These are phyloP conservation scores for Microsporum ferrugineum DNA, from an alignment of 2,329 filamentous ascomycete species.

Conservation along the genomic window DNA sequence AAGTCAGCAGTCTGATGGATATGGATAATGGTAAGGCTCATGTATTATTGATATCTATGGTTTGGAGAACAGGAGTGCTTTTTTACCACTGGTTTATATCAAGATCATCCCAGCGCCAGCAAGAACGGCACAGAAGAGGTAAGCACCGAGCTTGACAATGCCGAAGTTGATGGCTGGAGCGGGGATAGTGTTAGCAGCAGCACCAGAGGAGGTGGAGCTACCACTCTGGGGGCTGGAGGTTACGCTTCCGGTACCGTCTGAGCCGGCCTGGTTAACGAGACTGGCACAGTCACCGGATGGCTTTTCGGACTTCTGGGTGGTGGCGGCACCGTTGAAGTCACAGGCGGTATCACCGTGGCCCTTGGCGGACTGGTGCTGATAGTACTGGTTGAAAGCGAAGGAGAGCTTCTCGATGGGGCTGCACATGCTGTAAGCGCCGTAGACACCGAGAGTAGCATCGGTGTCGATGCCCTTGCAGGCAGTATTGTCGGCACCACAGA, in stretches of 20 bases:
- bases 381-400: constrained; percentile 37
- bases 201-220: constrained; percentile 20
- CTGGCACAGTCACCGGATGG: constrained; percentile 28
- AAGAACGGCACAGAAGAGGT: constrained; percentile 33
- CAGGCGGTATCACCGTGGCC: constrained; percentile 29
- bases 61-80: neutral
- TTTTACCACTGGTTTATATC: constrained; percentile 26
- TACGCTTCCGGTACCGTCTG: constrained; percentile 30
- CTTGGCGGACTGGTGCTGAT: constrained; percentile 27
- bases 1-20: neutral
- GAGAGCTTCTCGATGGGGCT: constrained; percentile 32
- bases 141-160: constrained; percentile 32
- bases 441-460: constrained; percentile 32
- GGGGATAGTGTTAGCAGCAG: constrained; percentile 21
- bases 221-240: constrained; percentile 23
- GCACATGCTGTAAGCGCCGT: constrained; percentile 40
- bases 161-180: constrained; percentile 30
- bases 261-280: constrained; percentile 32
- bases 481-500: constrained; percentile 30
- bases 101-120: constrained; percentile 39
- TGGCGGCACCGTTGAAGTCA: constrained; percentile 33
- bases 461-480: constrained; percentile 30
- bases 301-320: constrained; percentile 24
- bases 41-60: neutral
- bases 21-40: neutral